A percentile compares a stretch with the other conserved stretches of the same genome.
phyloP scores from a whole-genome alignment of 768 basidiomycete genomes.

The Lactarius quietus region DNA sequence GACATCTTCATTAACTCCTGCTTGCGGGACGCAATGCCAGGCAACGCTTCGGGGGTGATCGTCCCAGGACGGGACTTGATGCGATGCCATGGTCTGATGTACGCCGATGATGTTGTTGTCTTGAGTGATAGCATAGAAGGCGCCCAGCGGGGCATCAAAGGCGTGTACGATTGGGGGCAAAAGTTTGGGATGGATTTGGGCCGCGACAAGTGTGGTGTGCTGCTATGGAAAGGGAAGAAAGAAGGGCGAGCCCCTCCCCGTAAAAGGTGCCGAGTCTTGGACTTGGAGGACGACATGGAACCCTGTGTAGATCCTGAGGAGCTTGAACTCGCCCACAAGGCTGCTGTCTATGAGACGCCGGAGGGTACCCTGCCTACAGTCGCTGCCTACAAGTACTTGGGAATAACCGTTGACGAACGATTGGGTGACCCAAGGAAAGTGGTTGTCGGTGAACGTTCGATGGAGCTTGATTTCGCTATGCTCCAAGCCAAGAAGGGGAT shows the following conservation, averaged over 20 bases:
- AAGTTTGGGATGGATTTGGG: slow-evolving; percentile 5
- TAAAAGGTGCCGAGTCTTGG: too few relatives aligned
- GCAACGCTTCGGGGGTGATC: too few relatives aligned
- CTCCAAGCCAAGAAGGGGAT: not conserved
- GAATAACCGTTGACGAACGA: slow-evolving; percentile 31
- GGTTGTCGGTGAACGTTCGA: not conserved
- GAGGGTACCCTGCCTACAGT: not conserved
- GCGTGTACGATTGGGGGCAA: not conserved
- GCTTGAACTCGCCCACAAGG: not conserved
- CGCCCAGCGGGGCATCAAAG: not conserved
- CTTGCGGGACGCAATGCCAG: not conserved
- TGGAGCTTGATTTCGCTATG: not conserved
- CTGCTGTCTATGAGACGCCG: not conserved
- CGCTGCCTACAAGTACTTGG: slow-evolving; percentile 36
- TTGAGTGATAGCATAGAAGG: not conserved
- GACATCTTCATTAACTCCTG: slow-evolving; percentile 20
- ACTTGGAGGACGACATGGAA: too few relatives aligned
- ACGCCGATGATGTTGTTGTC: not conserved
- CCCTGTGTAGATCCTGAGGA: too few relatives aligned
- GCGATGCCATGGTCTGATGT: not conserved
- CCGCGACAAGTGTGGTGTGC: not conserved
- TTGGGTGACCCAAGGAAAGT: not conserved
- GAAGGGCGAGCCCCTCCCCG: too few relatives aligned
- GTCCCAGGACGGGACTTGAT: too few relatives aligned
- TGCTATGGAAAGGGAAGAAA: not conserved